Percentiles rank a stretch among this genome's conserved stretches.
phyloP scores from a whole-genome alignment of 306 rosid species.

The Gleditsia sinensis region DNA sequence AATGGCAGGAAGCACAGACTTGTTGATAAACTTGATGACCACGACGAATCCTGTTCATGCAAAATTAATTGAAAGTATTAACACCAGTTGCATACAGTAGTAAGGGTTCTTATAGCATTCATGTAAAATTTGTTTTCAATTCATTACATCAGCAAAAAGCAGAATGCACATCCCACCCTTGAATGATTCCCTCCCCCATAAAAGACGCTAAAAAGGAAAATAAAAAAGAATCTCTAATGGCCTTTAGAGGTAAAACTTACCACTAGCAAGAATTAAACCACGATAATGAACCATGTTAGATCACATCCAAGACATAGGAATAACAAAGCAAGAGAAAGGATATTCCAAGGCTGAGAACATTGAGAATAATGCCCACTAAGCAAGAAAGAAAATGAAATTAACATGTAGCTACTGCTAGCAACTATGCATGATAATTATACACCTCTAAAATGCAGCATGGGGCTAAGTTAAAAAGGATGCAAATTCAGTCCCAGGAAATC shows the following conservation, averaged over 20 bases:
- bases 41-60: constrained; percentile 87
- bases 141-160: not conserved
- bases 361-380: not conserved
- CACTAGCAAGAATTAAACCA: not conserved
- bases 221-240: no score
- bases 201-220: no score
- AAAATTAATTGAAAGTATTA: constrained; percentile 29
- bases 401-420: not conserved
- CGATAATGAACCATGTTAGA: not conserved
- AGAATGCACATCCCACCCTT: not conserved
- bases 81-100: not conserved
- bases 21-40: constrained; percentile 97
- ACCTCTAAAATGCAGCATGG: constrained; percentile 2
- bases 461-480: not conserved
- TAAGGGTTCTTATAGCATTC: not conserved
- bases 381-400: not conserved
- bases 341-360: not conserved
- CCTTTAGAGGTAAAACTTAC: not conserved
- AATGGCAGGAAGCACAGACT: constrained; percentile 99
- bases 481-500: not conserved
- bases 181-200: not conserved
- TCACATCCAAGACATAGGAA: constrained; percentile 12
- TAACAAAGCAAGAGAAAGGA: not conserved
- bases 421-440: not conserved
- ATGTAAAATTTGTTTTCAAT: not conserved